Base-by-base conservation (phyloP, 1,139 yeast species). In the Taiozyma sp. region DNA sequence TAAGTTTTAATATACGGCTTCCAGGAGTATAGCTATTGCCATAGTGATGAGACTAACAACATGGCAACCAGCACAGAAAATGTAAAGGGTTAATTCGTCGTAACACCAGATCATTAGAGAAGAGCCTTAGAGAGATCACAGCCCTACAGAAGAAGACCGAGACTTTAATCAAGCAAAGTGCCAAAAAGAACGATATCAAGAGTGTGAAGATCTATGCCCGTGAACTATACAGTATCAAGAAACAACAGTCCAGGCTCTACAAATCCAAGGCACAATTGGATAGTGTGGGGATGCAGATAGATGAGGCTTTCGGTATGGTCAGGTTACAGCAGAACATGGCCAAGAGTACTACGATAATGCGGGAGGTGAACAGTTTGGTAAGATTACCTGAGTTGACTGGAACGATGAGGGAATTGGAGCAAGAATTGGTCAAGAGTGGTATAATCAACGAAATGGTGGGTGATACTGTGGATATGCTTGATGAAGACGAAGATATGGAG, bases 381-480 rank as follows among this genome's bases (percentile, higher is more conserved):
- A 78, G 76, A 57, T 67, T 95, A 53, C 98, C 98, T 0, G 93
- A 87, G 57, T 73, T 95, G 48, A 83, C 83, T 66, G 83, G 81
- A 22, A 86, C 96, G 0, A 91, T 93, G 90, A 87, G 86, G 64
- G 96, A 86, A 60, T 72, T 95, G 54, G 87, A 93, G 55, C 85
- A 81, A 64, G 99, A 95, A 68, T 76, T 95, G 64, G 84, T 88
- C 81, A 88, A 87, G 66, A 83, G 96, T 4, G 99, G 99, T 0
- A 80, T 95, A 47, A 91, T 95, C 54, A 91, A 88, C 60, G 99
- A 95, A 65, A 93, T 95, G 98, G 84, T 92, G 68, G 91, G 88
- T 52, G 99, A 95, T 65, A 83, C 90, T 62, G 74, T 93, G 53
- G 98, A 92, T 56, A 71, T 79, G 50, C 75, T 84, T 43, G 81